These are phyloP conservation scores for Cystobasidium sp. DNA, from an alignment of 1,284 basidiomycete species.

Conservation along the genomic window DNA sequence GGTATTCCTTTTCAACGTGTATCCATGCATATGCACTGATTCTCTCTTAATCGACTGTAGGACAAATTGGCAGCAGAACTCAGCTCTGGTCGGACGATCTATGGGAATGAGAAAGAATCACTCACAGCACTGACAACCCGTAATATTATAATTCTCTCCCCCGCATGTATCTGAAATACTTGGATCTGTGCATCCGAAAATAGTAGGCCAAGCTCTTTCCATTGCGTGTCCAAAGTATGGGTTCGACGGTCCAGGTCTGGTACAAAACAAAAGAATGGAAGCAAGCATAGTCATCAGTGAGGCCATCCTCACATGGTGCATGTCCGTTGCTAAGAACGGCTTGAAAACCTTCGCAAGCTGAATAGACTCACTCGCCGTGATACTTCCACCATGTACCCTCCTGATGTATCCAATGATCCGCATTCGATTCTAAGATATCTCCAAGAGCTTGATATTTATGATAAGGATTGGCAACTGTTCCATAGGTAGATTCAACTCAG, in stretches of 20 bases:
- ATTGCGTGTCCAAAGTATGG: slow-evolving; percentile 51
- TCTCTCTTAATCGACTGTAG: background rate
- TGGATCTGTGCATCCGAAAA: slow-evolving; percentile 49
- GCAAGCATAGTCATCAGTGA: background rate
- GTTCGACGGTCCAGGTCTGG: slow-evolving; percentile 47
- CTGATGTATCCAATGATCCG: slow-evolving; percentile 51
- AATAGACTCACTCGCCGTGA: slow-evolving; percentile 47
- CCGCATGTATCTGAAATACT: slow-evolving; percentile 48
- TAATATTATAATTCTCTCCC: slow-evolving; percentile 45
- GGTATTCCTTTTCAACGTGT: too few relatives aligned
- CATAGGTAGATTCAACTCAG: background rate
- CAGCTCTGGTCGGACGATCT: background rate
- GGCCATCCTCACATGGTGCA: too few relatives aligned
- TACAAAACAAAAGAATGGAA: background rate
- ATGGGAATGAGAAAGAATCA: background rate
- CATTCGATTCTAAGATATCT: slow-evolving; percentile 45
- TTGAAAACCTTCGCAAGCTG: too few relatives aligned
- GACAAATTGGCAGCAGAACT: background rate
- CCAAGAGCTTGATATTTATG: slow-evolving; percentile 47
- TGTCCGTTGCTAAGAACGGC: too few relatives aligned
- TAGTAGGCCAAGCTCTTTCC: slow-evolving; percentile 51
- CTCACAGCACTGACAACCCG: slow-evolving; percentile 49
- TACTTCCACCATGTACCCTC: slow-evolving; percentile 50
- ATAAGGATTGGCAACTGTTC: slow-evolving; percentile 48
- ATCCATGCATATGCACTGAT: too few relatives aligned